Conservation (phyloP, 2,329 filamentous ascomycete genomes). For the Bretziella fagacearum region DNA sequence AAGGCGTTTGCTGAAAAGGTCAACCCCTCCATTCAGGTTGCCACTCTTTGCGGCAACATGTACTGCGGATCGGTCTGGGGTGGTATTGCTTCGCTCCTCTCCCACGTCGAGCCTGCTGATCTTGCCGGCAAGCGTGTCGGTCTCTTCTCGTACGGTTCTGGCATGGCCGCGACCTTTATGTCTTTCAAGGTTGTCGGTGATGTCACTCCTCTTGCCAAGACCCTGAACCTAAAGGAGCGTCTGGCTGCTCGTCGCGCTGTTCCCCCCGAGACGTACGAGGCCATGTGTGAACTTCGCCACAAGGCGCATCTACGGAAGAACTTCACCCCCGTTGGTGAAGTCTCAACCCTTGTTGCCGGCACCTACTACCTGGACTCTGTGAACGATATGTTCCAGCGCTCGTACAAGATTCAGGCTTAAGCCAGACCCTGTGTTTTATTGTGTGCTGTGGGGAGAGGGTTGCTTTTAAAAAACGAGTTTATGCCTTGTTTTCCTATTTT, state of each 20-base stretch:
- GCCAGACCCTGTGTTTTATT: not conserved
- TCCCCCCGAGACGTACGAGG: slow-evolving; percentile 55
- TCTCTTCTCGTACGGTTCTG: slow-evolving; percentile 66
- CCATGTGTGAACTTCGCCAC: slow-evolving; percentile 65
- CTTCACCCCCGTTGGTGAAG: slow-evolving; percentile 52
- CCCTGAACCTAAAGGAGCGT: slow-evolving; percentile 51
- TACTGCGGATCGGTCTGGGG: slow-evolving; percentile 58
- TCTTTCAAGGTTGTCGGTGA: slow-evolving; percentile 57
- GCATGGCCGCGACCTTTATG: slow-evolving; percentile 54
- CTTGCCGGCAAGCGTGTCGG: slow-evolving; percentile 57
- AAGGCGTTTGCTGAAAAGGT: slow-evolving; percentile 70
- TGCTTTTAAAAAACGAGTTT: not conserved
- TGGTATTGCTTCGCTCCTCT: slow-evolving; percentile 54
- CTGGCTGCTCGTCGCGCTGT: slow-evolving; percentile 50
- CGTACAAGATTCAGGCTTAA: slow-evolving; percentile 60
- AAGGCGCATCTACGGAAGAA: slow-evolving; percentile 69
- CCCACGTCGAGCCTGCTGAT: slow-evolving; percentile 42
- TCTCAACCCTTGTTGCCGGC: slow-evolving; percentile 46
- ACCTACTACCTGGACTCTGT: slow-evolving; percentile 68
- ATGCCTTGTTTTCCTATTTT: slow-evolving; percentile 2
- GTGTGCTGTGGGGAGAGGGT: slow-evolving; percentile 7
- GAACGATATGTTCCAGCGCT: slow-evolving; percentile 73
- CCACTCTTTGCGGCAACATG: slow-evolving; percentile 59
- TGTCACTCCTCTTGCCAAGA: slow-evolving; percentile 49
- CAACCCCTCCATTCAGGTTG: slow-evolving; percentile 53